Evolutionary conservation across 768 basidiomycete species (phyloP).

Genomic region (Leccinum subgranulosum): DNA sequence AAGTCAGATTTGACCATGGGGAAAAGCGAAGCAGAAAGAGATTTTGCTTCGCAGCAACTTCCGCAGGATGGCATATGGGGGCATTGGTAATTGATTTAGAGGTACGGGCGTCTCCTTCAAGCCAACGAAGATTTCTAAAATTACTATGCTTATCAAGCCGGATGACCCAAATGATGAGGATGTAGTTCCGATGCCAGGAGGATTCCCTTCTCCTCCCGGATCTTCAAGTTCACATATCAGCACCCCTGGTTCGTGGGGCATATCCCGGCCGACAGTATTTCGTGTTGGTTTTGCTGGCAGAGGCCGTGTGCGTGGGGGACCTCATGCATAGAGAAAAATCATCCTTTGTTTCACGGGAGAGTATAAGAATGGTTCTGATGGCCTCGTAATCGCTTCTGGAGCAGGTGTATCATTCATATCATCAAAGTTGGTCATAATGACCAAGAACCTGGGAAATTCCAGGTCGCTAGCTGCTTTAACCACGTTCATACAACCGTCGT

Average conservation of each 20-base stretch:
- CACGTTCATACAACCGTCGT: background rate
- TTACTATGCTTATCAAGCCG: conserved; percentile 14
- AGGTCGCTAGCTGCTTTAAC: background rate
- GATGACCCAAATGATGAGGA: conserved; percentile 37
- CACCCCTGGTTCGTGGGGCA: conserved; percentile 13
- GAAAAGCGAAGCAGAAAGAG: conserved; percentile 46
- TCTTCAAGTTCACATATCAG: conserved; percentile 8
- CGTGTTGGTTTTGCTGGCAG: conserved; percentile 62
- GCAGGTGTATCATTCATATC: conserved; percentile 4
- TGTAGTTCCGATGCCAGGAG: conserved; percentile 31
- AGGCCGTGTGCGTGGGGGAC: conserved; percentile 34
- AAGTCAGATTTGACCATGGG: conserved; percentile 70
- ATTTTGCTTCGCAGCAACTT: conserved; percentile 80
- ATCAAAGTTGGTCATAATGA: conserved; percentile 13
- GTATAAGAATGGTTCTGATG: conserved; percentile 9
- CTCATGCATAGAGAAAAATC: conserved; percentile 3
- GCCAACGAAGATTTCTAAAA: background rate
- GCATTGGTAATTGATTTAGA: conserved; percentile 85
- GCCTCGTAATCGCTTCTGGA: background rate
- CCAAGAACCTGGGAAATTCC: conserved; percentile 12
- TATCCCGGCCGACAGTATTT: conserved; percentile 31
- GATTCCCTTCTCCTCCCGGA: conserved; percentile 23
- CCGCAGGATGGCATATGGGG: conserved; percentile 90
- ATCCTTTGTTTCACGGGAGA: background rate
- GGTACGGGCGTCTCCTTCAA: conserved; percentile 34